Evolutionary conservation across 2,329 filamentous ascomycete genomes (phyloP).

Genomic region (Phyllosticta paracitricarpa): DNA sequence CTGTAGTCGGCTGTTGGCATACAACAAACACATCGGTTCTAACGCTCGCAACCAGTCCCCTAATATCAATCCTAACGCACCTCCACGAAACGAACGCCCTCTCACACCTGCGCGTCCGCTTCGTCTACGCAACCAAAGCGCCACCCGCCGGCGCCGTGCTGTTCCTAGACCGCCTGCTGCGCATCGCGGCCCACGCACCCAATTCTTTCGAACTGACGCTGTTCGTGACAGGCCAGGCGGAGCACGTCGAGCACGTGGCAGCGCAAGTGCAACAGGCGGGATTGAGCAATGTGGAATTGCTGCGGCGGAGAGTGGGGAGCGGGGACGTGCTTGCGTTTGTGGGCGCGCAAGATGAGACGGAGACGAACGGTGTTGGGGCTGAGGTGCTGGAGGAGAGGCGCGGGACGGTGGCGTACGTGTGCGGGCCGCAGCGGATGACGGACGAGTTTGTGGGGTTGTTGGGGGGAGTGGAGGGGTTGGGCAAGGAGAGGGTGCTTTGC

Average conservation of each 20-base stretch:
- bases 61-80: conserved; percentile 62
- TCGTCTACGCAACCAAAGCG: conserved; percentile 54
- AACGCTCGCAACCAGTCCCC: conserved; percentile 41
- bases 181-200: background rate
- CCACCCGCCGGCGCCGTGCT: conserved; percentile 21
- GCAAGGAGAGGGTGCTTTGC: conserved; percentile 32
- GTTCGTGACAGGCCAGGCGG: conserved; percentile 25
- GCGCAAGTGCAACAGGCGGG: background rate
- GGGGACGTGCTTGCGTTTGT: background rate
- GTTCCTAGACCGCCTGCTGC: conserved; percentile 25
- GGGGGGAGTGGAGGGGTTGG: conserved; percentile 28
- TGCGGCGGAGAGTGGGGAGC: background rate
- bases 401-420: conserved; percentile 37
- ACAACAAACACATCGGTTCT: background rate
- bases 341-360: background rate
- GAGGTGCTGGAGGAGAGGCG: conserved; percentile 1
- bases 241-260: background rate
- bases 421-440: conserved; percentile 40
- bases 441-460: conserved; percentile 35
- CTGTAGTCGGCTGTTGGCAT: no score
- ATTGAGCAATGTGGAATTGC: background rate
- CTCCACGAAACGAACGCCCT: conserved; percentile 36
- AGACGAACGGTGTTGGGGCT: background rate
- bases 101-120: conserved; percentile 38
- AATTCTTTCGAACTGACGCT: conserved; percentile 18